Evolutionary conservation across 2,329 filamentous ascomycete genomes (phyloP).

Genomic region (Botrytis porri): DNA sequence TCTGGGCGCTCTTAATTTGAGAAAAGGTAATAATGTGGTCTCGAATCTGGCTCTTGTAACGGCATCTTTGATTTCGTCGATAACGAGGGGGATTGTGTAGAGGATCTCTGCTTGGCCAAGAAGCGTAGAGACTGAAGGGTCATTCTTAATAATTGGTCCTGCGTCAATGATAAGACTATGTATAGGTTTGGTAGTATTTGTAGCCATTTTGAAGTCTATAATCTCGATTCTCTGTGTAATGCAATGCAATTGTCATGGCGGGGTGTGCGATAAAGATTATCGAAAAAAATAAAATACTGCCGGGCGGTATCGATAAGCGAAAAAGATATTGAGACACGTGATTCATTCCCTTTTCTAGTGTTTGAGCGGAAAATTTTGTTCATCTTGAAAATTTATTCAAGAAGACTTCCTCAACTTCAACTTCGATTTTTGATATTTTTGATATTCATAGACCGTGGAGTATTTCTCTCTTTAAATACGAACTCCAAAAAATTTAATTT

Average conservation of each 20-base stretch:
- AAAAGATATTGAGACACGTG: conserved; percentile 8
- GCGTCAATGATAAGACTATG: conserved; percentile 86
- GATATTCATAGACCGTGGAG: background rate
- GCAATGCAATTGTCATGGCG: conserved; percentile 19
- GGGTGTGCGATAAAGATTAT: conserved; percentile 23
- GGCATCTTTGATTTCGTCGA: conserved; percentile 83
- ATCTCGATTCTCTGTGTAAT: background rate
- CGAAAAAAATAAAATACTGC: conserved; percentile 21
- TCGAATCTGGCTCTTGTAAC: conserved; percentile 78
- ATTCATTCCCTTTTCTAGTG: conserved; percentile 4
- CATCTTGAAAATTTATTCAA: conserved; percentile 12
- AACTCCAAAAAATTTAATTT: background rate
- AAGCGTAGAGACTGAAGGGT: conserved; percentile 79
- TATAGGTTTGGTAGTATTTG: conserved; percentile 58
- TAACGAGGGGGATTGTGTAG: conserved; percentile 79
- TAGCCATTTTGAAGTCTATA: conserved; percentile 29
- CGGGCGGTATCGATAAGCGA: conserved; percentile 18
- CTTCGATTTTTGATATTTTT: conserved; percentile 3
- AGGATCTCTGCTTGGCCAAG: conserved; percentile 72
- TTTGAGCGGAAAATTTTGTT: conserved; percentile 18
- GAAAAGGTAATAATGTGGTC: conserved; percentile 79
- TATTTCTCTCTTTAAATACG: background rate
- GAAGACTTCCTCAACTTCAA: conserved; percentile 4
- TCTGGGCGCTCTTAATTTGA: conserved; percentile 71
- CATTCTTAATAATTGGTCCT: conserved; percentile 90